These are phyloP conservation scores for Candida namnaoensis DNA, from an alignment of 805 yeast genomes.

Conservation along the genomic window DNA sequence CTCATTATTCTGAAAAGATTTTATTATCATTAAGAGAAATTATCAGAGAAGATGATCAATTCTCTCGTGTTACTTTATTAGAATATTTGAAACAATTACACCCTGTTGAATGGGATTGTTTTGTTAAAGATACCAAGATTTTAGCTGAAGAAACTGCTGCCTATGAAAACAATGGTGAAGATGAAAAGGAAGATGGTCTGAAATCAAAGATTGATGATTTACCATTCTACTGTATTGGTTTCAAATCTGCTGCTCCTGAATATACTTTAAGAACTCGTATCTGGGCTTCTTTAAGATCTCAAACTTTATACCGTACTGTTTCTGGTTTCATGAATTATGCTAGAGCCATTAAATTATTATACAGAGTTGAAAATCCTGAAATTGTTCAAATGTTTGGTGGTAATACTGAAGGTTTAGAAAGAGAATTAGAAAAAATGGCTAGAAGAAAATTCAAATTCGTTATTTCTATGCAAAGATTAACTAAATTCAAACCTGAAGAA, in stretches of 20 bases:
- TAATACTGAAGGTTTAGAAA: slow-evolving; percentile 91
- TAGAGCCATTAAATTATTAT: slow-evolving; percentile 86
- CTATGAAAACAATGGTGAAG: slow-evolving; percentile 36
- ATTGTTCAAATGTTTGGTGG: slow-evolving; percentile 98
- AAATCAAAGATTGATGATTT: slow-evolving; percentile 83
- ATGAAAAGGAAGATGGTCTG: slow-evolving; percentile 58
- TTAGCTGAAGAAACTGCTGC: slow-evolving; percentile 92
- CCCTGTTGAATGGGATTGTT: slow-evolving; percentile 97
- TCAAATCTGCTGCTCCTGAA: slow-evolving; percentile 96
- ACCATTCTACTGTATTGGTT: slow-evolving; percentile 94
- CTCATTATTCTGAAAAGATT: slow-evolving; percentile 95
- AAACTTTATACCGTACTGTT: slow-evolving; percentile 92
- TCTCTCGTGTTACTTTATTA: slow-evolving; percentile 85
- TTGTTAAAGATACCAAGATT: slow-evolving; percentile 91
- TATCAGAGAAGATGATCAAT: slow-evolving; percentile 95
- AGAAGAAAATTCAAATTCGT: slow-evolving; percentile 74
- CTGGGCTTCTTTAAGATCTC: slow-evolving; percentile 98
- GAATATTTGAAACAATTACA: slow-evolving; percentile 93
- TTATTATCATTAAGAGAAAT: slow-evolving; percentile 89
- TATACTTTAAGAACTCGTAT: slow-evolving; percentile 93
- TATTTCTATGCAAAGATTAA: slow-evolving; percentile 81
- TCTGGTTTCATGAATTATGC: slow-evolving; percentile 99
- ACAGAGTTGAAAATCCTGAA: slow-evolving; percentile 93
- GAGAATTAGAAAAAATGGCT: slow-evolving; percentile 89
- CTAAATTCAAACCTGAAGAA: slow-evolving; percentile 65